Conservation (phyloP, 2,329 filamentous ascomycete species). For the Truncatella angustata region DNA sequence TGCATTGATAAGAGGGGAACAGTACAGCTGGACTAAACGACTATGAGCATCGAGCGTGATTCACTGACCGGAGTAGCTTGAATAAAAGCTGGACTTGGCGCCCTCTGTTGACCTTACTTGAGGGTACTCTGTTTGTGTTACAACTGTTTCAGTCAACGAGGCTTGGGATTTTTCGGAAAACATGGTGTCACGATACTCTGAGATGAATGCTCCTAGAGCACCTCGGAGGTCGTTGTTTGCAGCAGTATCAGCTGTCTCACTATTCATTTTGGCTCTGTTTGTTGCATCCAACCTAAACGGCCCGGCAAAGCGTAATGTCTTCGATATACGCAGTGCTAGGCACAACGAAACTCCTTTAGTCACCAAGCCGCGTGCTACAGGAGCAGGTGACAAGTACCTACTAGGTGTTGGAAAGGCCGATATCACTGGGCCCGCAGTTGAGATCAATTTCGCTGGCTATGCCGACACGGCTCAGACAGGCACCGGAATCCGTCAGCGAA, state of each 20-base stretch:
- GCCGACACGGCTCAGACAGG: conserved; percentile 78
- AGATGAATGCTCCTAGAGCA: conserved; percentile 14
- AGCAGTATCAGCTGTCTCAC: conserved; percentile 28
- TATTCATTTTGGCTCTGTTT: conserved; percentile 33
- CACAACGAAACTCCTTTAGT: conserved; percentile 12
- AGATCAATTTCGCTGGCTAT: conserved; percentile 89
- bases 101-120: background rate
- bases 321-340: conserved; percentile 18
- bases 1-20: conserved; percentile 15
- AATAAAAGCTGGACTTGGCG: conserved; percentile 6
- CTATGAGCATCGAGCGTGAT: background rate
- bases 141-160: no score
- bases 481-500: conserved; percentile 76
- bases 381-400: conserved; percentile 42
- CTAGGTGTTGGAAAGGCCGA: conserved; percentile 53
- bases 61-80: background rate
- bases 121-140: background rate
- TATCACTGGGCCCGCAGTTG: conserved; percentile 72
- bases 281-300: conserved; percentile 20
- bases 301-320: conserved; percentile 9
- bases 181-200: conserved; percentile 11
- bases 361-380: conserved; percentile 18
- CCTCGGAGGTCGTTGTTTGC: conserved; percentile 23
- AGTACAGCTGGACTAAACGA: conserved; percentile 5
- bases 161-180: background rate